These are phyloP conservation scores for Leccinum subtestaceum DNA, from an alignment of 768 basidiomycete genomes.

Conservation along the genomic window DNA sequence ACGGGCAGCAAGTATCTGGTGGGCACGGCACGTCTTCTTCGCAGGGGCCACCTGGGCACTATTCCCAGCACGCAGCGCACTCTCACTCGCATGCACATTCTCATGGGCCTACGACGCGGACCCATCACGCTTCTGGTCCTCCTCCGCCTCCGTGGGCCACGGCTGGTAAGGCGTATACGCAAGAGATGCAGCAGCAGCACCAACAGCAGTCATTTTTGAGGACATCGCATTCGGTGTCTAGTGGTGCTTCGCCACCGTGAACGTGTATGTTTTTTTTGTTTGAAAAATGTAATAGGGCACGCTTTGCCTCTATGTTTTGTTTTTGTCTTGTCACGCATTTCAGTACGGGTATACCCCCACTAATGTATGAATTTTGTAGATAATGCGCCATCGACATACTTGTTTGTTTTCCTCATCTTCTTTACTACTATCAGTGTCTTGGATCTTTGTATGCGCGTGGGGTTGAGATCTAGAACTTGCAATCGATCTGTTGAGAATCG, in stretches of 20 bases:
- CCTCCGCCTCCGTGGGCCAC: slow-evolving; percentile 25
- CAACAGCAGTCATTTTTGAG: slow-evolving; percentile 48
- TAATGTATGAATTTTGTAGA: neutral
- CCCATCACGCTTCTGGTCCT: slow-evolving; percentile 17
- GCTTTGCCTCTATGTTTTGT: neutral
- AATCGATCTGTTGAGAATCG: neutral
- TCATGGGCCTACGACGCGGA: slow-evolving; percentile 3
- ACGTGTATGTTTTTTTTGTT: neutral
- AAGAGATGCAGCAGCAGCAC: slow-evolving; percentile 28
- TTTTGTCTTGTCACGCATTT: neutral
- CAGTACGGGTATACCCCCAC: neutral
- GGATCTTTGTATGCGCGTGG: neutral
- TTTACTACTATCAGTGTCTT: neutral
- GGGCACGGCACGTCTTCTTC: neutral
- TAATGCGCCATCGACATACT: neutral
- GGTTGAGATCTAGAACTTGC: neutral
- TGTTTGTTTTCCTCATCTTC: neutral
- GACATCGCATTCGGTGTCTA: slow-evolving; percentile 42
- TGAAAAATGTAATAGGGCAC: neutral
- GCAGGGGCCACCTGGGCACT: neutral
- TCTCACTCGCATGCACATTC: neutral
- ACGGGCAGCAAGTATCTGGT: neutral
- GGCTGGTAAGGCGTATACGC: slow-evolving; percentile 20
- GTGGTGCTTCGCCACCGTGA: slow-evolving; percentile 35
- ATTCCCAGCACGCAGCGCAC: neutral